These are phyloP conservation scores for Toxicodendron radicans DNA, from an alignment of 345 rosid genomes.

Conservation along the genomic window DNA sequence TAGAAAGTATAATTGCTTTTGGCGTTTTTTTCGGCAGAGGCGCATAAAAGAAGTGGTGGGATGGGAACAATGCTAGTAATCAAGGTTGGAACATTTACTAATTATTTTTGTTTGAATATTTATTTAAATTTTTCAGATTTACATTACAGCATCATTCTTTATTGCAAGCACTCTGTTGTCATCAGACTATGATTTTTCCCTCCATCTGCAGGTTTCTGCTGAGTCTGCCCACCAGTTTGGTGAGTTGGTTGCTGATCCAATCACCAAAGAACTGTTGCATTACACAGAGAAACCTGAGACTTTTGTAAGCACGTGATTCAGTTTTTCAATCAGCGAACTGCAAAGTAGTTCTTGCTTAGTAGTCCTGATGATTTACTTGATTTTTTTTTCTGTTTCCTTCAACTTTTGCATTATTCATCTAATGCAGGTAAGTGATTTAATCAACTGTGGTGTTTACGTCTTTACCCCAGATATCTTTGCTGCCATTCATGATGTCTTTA, in stretches of 20 bases:
- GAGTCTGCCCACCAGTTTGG: conserved; percentile 88
- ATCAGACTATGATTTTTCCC: background rate
- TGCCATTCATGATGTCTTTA: conserved; percentile 57
- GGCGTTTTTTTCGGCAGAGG: conserved; percentile 40
- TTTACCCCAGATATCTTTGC: conserved; percentile 66
- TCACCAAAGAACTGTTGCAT: conserved; percentile 74
- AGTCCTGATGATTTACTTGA: conserved; percentile 1
- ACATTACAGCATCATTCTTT: background rate
- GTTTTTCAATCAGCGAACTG: background rate
- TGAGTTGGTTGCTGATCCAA: conserved; percentile 76
- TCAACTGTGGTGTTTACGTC: conserved; percentile 81
- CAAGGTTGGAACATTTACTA: conserved; percentile 45
- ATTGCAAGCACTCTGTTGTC: background rate
- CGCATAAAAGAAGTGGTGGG: conserved; percentile 67
- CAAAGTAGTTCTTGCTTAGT: conserved; percentile 1
- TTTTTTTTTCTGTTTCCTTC: conserved; percentile 4
- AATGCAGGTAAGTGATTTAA: conserved; percentile 79
- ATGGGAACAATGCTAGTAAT: conserved; percentile 83
- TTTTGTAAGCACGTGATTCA: conserved; percentile 53
- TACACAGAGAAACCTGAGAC: conserved; percentile 93
- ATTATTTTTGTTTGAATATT: background rate
- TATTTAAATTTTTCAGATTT: background rate
- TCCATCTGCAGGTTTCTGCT: conserved; percentile 67
- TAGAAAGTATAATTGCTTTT: conserved; percentile 1
- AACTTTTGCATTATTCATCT: conserved; percentile 2